phyloP scores from a whole-genome alignment of 2,329 filamentous ascomycete species.

The Zymoseptoria passerinii region DNA sequence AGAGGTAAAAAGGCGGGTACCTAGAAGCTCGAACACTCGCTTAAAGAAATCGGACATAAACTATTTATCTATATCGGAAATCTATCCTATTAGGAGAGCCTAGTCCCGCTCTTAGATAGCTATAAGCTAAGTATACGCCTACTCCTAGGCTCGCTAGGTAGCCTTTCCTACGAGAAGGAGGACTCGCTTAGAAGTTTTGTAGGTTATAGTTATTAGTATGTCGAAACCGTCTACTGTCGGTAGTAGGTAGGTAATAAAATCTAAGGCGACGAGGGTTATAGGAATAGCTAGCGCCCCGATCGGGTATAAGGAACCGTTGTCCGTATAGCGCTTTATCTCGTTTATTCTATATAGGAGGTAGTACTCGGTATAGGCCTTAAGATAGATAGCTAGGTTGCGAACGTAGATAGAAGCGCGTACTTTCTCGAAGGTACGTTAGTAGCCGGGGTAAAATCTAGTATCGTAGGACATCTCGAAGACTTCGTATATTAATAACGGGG shows the following conservation, averaged over 20 bases:
- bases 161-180: not conserved
- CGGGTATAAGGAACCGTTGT: not conserved
- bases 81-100: not conserved
- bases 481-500: not conserved
- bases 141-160: not conserved
- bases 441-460: not conserved
- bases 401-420: not conserved
- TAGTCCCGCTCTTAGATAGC: not conserved
- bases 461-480: constrained; percentile 2
- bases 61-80: not conserved
- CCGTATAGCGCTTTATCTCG: not conserved
- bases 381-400: not conserved
- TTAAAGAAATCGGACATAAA: constrained; percentile 2
- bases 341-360: not conserved
- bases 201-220: constrained; percentile 3
- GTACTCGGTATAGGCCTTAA: not conserved
- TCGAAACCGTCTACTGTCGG: not conserved
- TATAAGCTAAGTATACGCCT: not conserved
- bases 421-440: not conserved
- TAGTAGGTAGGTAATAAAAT: constrained; percentile 1
- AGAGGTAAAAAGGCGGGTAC: not conserved
- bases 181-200: constrained; percentile 1
- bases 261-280: not conserved
- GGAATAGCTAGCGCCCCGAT: not conserved
- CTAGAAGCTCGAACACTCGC: not conserved